Conservation (phyloP, 371 early-diverging fungal species). For the Syncephalastrum contaminatum region DNA sequence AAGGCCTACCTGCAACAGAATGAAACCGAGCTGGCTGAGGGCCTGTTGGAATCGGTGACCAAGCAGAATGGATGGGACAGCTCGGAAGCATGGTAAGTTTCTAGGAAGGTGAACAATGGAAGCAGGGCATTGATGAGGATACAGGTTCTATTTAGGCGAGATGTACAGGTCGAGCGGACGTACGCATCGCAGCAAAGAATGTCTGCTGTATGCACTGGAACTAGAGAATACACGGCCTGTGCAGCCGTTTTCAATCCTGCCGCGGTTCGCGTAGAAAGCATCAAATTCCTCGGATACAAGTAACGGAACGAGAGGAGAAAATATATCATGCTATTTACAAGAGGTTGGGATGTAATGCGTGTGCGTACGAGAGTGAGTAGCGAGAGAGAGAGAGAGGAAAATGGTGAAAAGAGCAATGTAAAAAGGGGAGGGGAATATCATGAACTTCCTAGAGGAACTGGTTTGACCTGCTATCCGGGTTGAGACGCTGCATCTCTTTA, state of each 20-base stretch:
- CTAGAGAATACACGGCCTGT: conserved; percentile 66
- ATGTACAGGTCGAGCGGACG: conserved; percentile 56
- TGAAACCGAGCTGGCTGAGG: conserved; percentile 55
- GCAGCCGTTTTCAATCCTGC: conserved; percentile 57
- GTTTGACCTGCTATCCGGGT: too few relatives aligned
- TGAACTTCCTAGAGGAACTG: background rate
- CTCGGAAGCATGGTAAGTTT: conserved; percentile 64
- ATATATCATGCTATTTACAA: conserved; percentile 8
- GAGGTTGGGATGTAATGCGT: background rate
- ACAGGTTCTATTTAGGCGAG: conserved; percentile 56
- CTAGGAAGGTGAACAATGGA: background rate
- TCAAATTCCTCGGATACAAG: background rate
- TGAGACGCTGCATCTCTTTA: conserved; percentile 53
- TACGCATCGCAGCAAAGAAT: conserved; percentile 59
- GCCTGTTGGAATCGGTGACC: conserved; percentile 51
- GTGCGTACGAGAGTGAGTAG: too few relatives aligned
- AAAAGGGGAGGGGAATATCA: background rate
- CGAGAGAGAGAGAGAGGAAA: background rate
- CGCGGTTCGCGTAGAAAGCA: conserved; percentile 23
- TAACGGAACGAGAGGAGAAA: conserved; percentile 1
- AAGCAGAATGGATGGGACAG: conserved; percentile 62
- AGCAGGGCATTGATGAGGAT: background rate
- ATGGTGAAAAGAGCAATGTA: background rate
- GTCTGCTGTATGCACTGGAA: conserved; percentile 71
- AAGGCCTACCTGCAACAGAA: conserved; percentile 41